Base-by-base conservation (phyloP, 257 asterid genomes). In the Solanum pinnatisectum region DNA sequence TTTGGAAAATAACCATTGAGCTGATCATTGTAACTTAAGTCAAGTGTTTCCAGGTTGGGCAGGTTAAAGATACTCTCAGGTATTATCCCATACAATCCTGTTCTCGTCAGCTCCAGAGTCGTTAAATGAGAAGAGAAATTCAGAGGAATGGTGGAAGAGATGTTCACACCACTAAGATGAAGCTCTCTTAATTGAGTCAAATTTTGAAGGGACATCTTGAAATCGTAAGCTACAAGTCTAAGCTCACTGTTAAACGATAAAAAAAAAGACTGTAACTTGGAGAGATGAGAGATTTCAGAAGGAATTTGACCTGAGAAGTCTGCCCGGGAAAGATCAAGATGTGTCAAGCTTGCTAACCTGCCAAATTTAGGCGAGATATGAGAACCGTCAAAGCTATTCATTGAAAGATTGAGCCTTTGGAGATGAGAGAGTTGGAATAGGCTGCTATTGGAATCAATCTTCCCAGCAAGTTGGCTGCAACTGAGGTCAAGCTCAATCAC, bases 401-500 rank as follows among this genome's bases (percentile, higher is more conserved):
- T 4, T 2, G 92, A 90, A 86, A 90, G 87, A 9, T 83, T 65
- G 63, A 86, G 88, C 16, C 76, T 83, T 82, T 49, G 84, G 25
- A 90, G 87, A 56, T 36, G 87, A 60, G 79, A 73, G 46, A 88
- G 86, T 8, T 46, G 70, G 40, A 90, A 88, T 30, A 90, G 42
- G 86, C 72, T 72, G 87, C 63, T 86, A 33, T 82, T 88, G 9
- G 88, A 83, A 59, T 83, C 59, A 6, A 88, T 83, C 20, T 30
- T 76, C 20, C 92, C 90, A 10, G 22, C 76, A 88, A 88, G 81
- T 46, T 63, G 37, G 72, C 90, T 88, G 86, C 88, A 78, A 22
- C 78, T 59, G 10, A 90, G 90, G 74, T 90, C 88, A 86, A 90
- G 85, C 25, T 87, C 87, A 5, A 88, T 86, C 14, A 90, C 90